phyloP scores from a whole-genome alignment of 805 yeast genomes.

The Candida golubevii region DNA sequence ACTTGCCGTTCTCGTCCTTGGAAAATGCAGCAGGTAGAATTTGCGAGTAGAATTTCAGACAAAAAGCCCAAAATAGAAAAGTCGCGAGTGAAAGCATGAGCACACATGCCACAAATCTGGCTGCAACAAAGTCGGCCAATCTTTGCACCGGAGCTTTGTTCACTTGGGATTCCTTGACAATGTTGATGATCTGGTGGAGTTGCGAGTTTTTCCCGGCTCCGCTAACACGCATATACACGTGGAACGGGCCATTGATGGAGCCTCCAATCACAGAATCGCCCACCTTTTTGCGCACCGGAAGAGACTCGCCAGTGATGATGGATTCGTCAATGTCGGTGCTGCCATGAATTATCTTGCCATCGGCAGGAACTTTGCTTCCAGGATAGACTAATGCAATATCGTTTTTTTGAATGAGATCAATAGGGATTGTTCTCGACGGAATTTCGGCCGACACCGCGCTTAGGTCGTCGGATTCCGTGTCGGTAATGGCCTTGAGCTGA shows the following conservation, averaged over 20 bases:
- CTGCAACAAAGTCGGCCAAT: conserved; percentile 79
- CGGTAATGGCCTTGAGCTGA: conserved; percentile 15
- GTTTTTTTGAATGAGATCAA: conserved; percentile 70
- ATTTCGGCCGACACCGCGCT: conserved; percentile 21
- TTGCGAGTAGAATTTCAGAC: conserved; percentile 20
- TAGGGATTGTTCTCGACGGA: conserved; percentile 49
- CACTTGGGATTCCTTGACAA: conserved; percentile 88
- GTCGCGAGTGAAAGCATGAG: conserved; percentile 60
- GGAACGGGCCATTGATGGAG: conserved; percentile 77
- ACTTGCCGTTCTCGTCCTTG: conserved; percentile 47
- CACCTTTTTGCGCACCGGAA: conserved; percentile 58
- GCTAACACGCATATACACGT: conserved; percentile 62
- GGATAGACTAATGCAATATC: conserved; percentile 80
- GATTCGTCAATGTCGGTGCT: conserved; percentile 85
- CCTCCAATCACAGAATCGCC: conserved; percentile 83
- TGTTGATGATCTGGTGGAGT: conserved; percentile 76
- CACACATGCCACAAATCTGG: conserved; percentile 78
- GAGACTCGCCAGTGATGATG: conserved; percentile 85
- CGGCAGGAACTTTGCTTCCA: conserved; percentile 88
- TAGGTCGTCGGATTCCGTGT: conserved; percentile 4
- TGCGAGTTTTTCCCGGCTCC: conserved; percentile 81
- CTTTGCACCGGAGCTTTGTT: conserved; percentile 87
- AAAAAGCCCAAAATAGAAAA: conserved; percentile 42
- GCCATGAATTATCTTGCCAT: conserved; percentile 77
- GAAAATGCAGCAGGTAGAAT: conserved; percentile 46